These are phyloP conservation scores for Pulveroboletus frians DNA, from an alignment of 768 basidiomycete genomes.

Conservation along the genomic window DNA sequence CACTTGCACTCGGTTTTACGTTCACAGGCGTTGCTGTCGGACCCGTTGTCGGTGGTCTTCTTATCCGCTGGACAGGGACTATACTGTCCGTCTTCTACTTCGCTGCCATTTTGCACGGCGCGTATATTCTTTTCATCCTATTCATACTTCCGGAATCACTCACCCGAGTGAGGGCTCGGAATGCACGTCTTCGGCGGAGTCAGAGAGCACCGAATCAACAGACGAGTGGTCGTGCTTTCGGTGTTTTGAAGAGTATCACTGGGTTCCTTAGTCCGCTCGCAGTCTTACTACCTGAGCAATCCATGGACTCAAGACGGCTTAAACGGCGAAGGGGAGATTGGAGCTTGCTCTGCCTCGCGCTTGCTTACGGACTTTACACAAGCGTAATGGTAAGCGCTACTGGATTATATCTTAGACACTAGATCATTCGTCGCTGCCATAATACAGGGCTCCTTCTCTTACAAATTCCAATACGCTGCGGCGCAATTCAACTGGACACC, in stretches of 20 bases:
- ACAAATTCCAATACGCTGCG: constrained; percentile 63
- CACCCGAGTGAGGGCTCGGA: constrained; percentile 40
- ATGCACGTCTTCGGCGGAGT: constrained; percentile 15
- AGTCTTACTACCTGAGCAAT: constrained; percentile 48
- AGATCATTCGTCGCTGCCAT: neutral
- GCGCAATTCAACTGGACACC: constrained; percentile 61
- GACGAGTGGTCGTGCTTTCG: neutral
- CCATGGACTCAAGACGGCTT: constrained; percentile 33
- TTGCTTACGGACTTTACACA: constrained; percentile 44
- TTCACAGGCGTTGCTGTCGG: constrained; percentile 76
- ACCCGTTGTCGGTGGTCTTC: constrained; percentile 62
- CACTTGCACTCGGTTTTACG: constrained; percentile 58
- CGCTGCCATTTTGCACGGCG: constrained; percentile 43
- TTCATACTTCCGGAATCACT: constrained; percentile 77
- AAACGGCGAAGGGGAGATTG: constrained; percentile 50
- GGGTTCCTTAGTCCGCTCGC: constrained; percentile 68
- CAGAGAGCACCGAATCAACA: constrained; percentile 8
- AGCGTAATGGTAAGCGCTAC: constrained; percentile 42
- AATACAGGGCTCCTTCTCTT: constrained; percentile 49
- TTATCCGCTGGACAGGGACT: constrained; percentile 53
- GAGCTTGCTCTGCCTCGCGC: constrained; percentile 55
- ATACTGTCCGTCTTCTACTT: constrained; percentile 70
- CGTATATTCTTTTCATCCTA: constrained; percentile 47
- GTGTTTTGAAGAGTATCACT: constrained; percentile 41
- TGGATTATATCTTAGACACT: neutral